Evolutionary conservation across 2,329 filamentous ascomycete genomes (phyloP), one percentile per base, ranked within the genome.

Genomic region (Cladobotryum mycophilum): DNA sequence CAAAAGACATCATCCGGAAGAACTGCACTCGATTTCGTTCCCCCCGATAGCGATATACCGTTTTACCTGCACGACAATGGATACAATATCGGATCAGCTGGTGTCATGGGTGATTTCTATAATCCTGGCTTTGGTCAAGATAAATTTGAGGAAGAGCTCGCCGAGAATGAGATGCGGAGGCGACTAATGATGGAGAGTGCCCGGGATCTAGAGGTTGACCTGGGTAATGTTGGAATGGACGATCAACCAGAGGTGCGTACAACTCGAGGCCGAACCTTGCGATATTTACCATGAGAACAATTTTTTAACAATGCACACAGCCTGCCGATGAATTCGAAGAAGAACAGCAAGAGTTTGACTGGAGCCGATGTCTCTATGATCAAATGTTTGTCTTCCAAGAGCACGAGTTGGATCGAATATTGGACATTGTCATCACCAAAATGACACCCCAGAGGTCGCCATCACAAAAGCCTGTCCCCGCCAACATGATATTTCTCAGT

Each of bases 321-420:
- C 76, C 82, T 15, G 76, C 80, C 14, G 89, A 92, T 53, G 91
- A 96, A 48, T 79, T 90, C 17, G 87, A 89, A 59, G 89, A 95
- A 61, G 91, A 96, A 52, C 82, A 85, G 51, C 91, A 95, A 62
- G 93, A 97, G 56, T 99, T 99, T 62, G 86, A 96, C 54, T 99
- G 93, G 93, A 87, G 87, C 56, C 80, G 88, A 60, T 99, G 93
- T 68, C 76, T 96, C 45, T 89, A 96, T 65, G 93, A 99, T 66
- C 93, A 99, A 67, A 99, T 99, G 93, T 99, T 99, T 66, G 93
- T 99, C 36, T 99, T 99, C 66, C 93, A 99, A 67, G 92, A 97
- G 59, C 86, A 82, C 64, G 92, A 99, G 64, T 79, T 99, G 47
- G 87, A 92, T 52, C 84, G 86, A 52, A 96, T 99, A 61, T 79